Evolutionary conservation across 2,329 filamentous ascomycete species (phyloP).

Genomic region (Fusarium sp.): DNA sequence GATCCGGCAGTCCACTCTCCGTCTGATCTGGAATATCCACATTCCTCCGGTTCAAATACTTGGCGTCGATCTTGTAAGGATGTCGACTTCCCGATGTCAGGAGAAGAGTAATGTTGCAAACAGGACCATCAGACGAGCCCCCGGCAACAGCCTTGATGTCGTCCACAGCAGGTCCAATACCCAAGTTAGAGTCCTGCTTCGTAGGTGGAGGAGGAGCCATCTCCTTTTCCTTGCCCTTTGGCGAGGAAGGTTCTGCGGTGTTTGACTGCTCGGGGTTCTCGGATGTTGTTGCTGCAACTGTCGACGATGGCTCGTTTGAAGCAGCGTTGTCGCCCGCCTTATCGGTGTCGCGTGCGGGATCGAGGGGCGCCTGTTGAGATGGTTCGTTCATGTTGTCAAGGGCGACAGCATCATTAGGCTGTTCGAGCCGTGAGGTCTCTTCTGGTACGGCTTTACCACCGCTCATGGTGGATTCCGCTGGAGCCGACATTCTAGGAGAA

Average conservation of each 20-base stretch:
- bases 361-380: slow-evolving; percentile 24
- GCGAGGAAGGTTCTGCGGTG: slow-evolving; percentile 33
- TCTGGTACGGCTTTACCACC: slow-evolving; percentile 46
- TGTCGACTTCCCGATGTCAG: slow-evolving; percentile 85
- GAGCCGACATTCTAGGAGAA: slow-evolving; percentile 46
- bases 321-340: slow-evolving; percentile 22
- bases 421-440: slow-evolving; percentile 47
- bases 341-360: slow-evolving; percentile 29
- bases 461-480: slow-evolving; percentile 48
- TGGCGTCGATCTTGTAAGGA: slow-evolving; percentile 89
- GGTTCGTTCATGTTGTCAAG: slow-evolving; percentile 50
- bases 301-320: slow-evolving; percentile 32
- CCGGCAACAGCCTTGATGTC: slow-evolving; percentile 53
- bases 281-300: slow-evolving; percentile 27
- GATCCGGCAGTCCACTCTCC: slow-evolving; percentile 73
- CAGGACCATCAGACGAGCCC: slow-evolving; percentile 50
- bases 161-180: slow-evolving; percentile 58
- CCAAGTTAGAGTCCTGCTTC: slow-evolving; percentile 53
- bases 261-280: slow-evolving; percentile 35
- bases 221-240: slow-evolving; percentile 52
- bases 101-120: slow-evolving; percentile 83
- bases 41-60: slow-evolving; percentile 83
- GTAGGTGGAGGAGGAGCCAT: slow-evolving; percentile 42
- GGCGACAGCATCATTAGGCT: slow-evolving; percentile 52
- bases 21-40: slow-evolving; percentile 78